Conservation (phyloP, 352 stramenopile species). For the Elongisporangium prolatum region DNA sequence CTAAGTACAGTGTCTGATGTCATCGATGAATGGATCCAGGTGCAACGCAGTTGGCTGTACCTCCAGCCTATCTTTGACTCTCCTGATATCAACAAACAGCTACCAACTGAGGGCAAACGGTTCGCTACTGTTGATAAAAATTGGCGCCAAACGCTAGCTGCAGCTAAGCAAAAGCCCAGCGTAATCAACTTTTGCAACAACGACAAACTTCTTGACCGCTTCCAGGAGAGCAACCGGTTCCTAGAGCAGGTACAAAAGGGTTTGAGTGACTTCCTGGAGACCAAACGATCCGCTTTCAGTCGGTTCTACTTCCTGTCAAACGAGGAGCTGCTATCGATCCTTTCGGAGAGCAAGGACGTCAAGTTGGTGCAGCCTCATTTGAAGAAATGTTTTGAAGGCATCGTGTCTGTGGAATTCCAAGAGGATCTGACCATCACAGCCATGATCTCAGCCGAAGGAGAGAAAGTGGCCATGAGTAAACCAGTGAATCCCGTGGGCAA, state of each 20-base stretch:
- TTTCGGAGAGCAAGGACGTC: conserved; percentile 92
- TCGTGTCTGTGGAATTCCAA: conserved; percentile 88
- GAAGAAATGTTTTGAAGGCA: conserved; percentile 94
- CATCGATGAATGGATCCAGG: conserved; percentile 92
- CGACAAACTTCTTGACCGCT: conserved; percentile 89
- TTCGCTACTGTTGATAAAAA: conserved; percentile 96
- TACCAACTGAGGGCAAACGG: conserved; percentile 91
- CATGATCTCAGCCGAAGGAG: conserved; percentile 91
- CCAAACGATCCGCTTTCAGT: conserved; percentile 89
- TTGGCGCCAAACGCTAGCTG: conserved; percentile 88
- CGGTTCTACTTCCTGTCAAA: conserved; percentile 95
- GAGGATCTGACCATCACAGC: conserved; percentile 88
- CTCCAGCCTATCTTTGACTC: conserved; percentile 96
- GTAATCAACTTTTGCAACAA: conserved; percentile 94
- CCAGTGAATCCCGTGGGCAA: conserved; percentile 88
- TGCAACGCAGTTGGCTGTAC: conserved; percentile 96
- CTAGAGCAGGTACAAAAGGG: conserved; percentile 92
- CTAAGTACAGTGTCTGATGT: conserved; percentile 91
- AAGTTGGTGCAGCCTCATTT: conserved; percentile 91
- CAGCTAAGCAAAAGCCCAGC: conserved; percentile 83
- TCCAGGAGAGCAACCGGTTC: conserved; percentile 93
- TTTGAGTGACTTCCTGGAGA: conserved; percentile 90
- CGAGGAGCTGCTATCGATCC: conserved; percentile 91
- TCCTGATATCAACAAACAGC: conserved; percentile 95
- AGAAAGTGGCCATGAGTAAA: conserved; percentile 80